phyloP scores from a whole-genome alignment of 805 yeast species.

The Starmerella cellae region DNA sequence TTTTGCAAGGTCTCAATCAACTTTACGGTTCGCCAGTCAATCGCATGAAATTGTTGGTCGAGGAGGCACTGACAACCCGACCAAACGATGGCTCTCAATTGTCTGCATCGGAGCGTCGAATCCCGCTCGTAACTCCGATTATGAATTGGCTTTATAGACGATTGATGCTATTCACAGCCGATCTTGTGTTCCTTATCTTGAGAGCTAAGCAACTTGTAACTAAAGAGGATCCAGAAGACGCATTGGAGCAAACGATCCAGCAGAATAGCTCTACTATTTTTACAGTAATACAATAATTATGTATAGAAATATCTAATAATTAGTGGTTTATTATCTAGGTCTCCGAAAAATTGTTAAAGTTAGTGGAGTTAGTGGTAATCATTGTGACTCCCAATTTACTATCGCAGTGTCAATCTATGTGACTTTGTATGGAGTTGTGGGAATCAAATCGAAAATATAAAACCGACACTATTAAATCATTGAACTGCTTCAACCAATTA shows the following conservation, averaged over 20 bases:
- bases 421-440: too few relatives aligned
- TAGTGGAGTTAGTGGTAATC: too few relatives aligned
- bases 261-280: constrained; percentile 6
- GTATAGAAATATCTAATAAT: too few relatives aligned
- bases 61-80: constrained; percentile 33
- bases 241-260: constrained; percentile 14
- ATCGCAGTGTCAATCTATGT: too few relatives aligned
- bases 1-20: constrained; percentile 57
- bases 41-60: constrained; percentile 48
- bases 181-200: constrained; percentile 6
- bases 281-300: too few relatives aligned
- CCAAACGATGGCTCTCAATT: constrained; percentile 4
- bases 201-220: constrained; percentile 16
- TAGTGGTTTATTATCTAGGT: too few relatives aligned
- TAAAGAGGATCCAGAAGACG: constrained; percentile 14
- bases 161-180: constrained; percentile 11
- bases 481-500: too few relatives aligned
- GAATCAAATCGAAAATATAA: too few relatives aligned
- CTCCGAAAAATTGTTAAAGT: too few relatives aligned
- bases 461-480: too few relatives aligned
- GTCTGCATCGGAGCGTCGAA: neutral
- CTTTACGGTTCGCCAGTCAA: constrained; percentile 62
- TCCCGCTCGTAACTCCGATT: constrained; percentile 1
- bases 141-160: constrained; percentile 13
- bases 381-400: too few relatives aligned